Percentiles rank a stretch among this genome's conserved stretches.
Evolutionary conservation across 352 stramenopile species (phyloP).

Genomic region (Pythium periplocum): DNA sequence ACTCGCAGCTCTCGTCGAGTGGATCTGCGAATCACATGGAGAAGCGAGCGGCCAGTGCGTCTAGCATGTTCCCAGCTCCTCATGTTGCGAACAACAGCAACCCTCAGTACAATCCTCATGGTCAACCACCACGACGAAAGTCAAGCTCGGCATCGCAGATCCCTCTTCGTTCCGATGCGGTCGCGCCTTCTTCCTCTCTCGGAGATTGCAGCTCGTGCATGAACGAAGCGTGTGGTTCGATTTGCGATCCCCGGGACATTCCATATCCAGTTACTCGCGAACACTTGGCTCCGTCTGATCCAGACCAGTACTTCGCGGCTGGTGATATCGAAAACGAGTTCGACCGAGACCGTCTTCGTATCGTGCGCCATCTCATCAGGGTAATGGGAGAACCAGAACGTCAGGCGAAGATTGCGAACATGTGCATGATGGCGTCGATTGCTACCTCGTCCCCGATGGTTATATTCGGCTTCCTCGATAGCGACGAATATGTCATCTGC

Average conservation of each 20-base stretch:
- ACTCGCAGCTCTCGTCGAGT: constrained; percentile 15
- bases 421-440: constrained; percentile 77
- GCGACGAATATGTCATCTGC: constrained; percentile 48
- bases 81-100: not conserved
- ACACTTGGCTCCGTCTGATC: constrained; percentile 35
- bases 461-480: constrained; percentile 56
- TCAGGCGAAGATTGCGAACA: constrained; percentile 48
- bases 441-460: constrained; percentile 62
- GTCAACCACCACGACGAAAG: constrained; percentile 35
- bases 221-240: constrained; percentile 51
- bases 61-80: constrained; percentile 8
- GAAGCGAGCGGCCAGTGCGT: constrained; percentile 15
- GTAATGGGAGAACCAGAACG: constrained; percentile 36
- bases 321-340: constrained; percentile 50
- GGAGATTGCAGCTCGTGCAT: constrained; percentile 49
- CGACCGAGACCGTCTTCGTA: constrained; percentile 27
- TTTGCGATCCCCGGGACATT: constrained; percentile 46
- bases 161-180: too few species aligned
- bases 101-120: constrained; percentile 1
- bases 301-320: constrained; percentile 44
- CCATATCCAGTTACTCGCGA: constrained; percentile 60
- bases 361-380: constrained; percentile 33
- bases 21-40: constrained; percentile 3
- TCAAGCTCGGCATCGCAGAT: constrained; percentile 22
- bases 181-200: not conserved